phyloP scores from a whole-genome alignment of 352 stramenopile species.

The Globisporangium barbulae region DNA sequence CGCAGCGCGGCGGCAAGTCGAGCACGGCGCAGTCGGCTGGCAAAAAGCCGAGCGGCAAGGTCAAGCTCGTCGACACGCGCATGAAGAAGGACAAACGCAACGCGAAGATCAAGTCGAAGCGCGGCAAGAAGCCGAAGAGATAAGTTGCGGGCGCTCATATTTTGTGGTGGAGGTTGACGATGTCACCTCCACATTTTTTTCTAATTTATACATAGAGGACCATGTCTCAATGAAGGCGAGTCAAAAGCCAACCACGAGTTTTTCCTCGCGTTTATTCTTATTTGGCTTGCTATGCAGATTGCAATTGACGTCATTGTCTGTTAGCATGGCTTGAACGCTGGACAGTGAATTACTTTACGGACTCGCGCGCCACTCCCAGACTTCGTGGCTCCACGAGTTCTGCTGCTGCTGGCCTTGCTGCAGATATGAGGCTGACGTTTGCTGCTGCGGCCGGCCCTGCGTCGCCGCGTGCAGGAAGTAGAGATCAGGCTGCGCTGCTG shows the following conservation, averaged over 20 bases:
- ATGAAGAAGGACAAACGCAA: slow-evolving; percentile 97
- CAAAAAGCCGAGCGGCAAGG: slow-evolving; percentile 84
- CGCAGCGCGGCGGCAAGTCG: slow-evolving; percentile 55
- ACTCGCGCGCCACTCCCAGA: slow-evolving; percentile 38
- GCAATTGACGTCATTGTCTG: too few relatives aligned
- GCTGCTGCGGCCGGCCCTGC: slow-evolving; percentile 8
- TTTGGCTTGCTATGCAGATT: neutral
- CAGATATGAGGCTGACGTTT: slow-evolving; percentile 6
- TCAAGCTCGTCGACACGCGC: slow-evolving; percentile 97
- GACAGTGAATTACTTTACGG: neutral
- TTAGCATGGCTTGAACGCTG: neutral
- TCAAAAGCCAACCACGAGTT: too few relatives aligned
- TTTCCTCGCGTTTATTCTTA: neutral
- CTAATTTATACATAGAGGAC: slow-evolving; percentile 1
- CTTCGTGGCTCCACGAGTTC: slow-evolving; percentile 28
- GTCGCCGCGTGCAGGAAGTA: slow-evolving; percentile 58
- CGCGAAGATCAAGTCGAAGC: slow-evolving; percentile 74
- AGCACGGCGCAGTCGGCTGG: slow-evolving; percentile 49
- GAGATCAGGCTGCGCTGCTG: slow-evolving; percentile 20
- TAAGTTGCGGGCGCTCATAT: slow-evolving; percentile 21
- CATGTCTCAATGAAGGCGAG: neutral
- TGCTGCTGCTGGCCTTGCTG: neutral
- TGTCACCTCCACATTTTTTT: neutral
- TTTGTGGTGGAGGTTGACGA: neutral
- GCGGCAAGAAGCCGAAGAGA: slow-evolving; percentile 87